Base-by-base conservation (phyloP, 1,139 yeast species). In the Groenewaldozyma auringiensis region DNA sequence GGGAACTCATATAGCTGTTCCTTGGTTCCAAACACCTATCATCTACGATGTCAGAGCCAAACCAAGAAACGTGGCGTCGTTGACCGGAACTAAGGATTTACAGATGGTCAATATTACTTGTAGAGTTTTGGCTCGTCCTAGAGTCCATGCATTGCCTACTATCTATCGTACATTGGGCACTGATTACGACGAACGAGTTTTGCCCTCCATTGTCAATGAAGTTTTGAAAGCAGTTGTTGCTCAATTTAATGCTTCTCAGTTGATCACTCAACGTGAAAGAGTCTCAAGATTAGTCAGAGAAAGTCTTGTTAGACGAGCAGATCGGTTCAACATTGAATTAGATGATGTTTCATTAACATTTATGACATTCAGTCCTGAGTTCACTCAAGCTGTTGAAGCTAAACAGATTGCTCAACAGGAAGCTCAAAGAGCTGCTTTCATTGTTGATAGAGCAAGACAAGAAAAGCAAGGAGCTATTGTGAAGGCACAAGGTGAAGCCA, bases 401-500 rank as follows among this genome's bases (percentile, higher is more conserved):
- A 92, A 92, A 70, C 98, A 92, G 71, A 92, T 92, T 66, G 98
- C 99, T 32, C 98, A 94, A 69, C 99, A 92, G 71, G 98, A 92
- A 65, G 97, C 98, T 25, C 96, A 92, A 70, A 81, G 95, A 66
- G 97, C 98, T 13, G 96, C 97, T 0, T 94, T 89, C 57, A 74
- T 92, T 44, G 98, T 92, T 46, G 98, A 92, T 67, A 86, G 89
- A 63, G 98, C 99, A 16, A 81, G 85, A 57, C 98, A 94, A 68
- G 98, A 92, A 70, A 92, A 92, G 67, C 96, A 92, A 67, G 95
- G 94, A 64, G 76, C 86, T 71, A 94, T 92, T 55, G 96, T 92
- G 49, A 87, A 84, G 66, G 97, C 97, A 4, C 84, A 87, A 65
- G 99, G 99, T 78, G 99, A 92, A 70, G 99, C 98, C 55, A 82